Conservation (phyloP, 1,284 basidiomycete genomes). For the Trichosporon faecale region DNA sequence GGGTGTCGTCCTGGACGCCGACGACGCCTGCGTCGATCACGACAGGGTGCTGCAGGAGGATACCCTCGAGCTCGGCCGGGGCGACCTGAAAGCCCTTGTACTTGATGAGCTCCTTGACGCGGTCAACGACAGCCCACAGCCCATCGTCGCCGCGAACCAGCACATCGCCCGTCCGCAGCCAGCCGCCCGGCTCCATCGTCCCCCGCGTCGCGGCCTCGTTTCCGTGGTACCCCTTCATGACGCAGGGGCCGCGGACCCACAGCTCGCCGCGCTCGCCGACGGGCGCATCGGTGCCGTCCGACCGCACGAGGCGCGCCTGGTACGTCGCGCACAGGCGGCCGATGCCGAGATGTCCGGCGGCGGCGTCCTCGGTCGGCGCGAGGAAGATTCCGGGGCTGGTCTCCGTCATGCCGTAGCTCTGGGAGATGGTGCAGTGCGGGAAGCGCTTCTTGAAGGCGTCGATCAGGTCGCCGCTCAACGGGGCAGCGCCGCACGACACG, state of each 20-base stretch:
- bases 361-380: constrained; percentile 18
- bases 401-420: constrained; percentile 54
- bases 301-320: constrained; percentile 65
- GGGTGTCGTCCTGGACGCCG: constrained; percentile 60
- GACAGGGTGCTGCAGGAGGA: constrained; percentile 68
- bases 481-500: constrained; percentile 76
- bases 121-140: constrained; percentile 51
- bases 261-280: constrained; percentile 68
- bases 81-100: constrained; percentile 66
- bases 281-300: constrained; percentile 51
- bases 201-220: constrained; percentile 12
- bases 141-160: constrained; percentile 64
- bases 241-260: constrained; percentile 69
- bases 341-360: constrained; percentile 41
- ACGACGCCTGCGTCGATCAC: constrained; percentile 70
- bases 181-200: constrained; percentile 52
- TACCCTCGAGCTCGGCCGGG: constrained; percentile 74
- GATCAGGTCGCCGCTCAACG: constrained; percentile 58
- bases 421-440: constrained; percentile 32
- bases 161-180: constrained; percentile 83
- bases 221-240: constrained; percentile 43
- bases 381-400: constrained; percentile 50
- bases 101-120: constrained; percentile 76
- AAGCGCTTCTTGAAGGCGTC: constrained; percentile 24
- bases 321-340: constrained; percentile 74